Evolutionary conservation across 2,329 filamentous ascomycete species (phyloP).

Genomic region (Furcasterigmium furcatum): DNA sequence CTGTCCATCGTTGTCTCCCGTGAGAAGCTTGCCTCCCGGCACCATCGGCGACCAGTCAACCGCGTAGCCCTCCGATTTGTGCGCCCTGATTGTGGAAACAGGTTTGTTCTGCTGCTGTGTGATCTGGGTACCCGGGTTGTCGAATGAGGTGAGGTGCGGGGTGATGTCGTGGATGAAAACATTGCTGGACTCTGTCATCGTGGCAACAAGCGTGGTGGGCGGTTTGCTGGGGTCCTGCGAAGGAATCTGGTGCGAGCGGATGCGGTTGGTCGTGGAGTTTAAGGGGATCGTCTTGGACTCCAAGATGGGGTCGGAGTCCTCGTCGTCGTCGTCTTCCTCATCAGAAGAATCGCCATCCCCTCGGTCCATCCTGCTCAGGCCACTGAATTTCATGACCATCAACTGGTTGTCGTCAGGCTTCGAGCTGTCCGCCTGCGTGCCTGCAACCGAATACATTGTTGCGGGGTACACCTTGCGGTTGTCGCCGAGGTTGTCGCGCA

Average conservation of each 20-base stretch:
- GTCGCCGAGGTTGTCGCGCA: conserved; percentile 82
- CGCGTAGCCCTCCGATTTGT: conserved; percentile 92
- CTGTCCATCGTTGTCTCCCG: conserved; percentile 84
- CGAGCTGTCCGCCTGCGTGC: conserved; percentile 81
- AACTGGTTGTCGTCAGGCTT: conserved; percentile 85
- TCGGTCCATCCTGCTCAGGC: conserved; percentile 81
- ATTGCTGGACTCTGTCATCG: conserved; percentile 87
- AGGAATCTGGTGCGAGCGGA: conserved; percentile 80
- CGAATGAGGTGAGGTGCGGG: conserved; percentile 83
- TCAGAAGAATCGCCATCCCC: conserved; percentile 63
- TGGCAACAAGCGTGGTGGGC: conserved; percentile 81
- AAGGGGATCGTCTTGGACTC: conserved; percentile 89
- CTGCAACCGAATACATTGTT: conserved; percentile 91
- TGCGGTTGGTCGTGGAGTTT: conserved; percentile 86
- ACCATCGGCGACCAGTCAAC: conserved; percentile 92
- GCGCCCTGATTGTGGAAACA: conserved; percentile 79
- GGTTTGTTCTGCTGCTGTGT: conserved; percentile 85
- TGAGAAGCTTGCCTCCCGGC: conserved; percentile 80
- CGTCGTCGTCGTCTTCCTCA: conserved; percentile 73
- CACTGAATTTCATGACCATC: conserved; percentile 94
- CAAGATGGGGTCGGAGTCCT: conserved; percentile 82
- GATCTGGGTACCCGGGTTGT: conserved; percentile 79
- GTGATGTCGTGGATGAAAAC: conserved; percentile 94
- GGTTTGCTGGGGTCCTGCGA: conserved; percentile 66
- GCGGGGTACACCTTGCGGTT: conserved; percentile 91